Conservation (phyloP, 257 asterid species). For the Solanum chmielewskii region DNA sequence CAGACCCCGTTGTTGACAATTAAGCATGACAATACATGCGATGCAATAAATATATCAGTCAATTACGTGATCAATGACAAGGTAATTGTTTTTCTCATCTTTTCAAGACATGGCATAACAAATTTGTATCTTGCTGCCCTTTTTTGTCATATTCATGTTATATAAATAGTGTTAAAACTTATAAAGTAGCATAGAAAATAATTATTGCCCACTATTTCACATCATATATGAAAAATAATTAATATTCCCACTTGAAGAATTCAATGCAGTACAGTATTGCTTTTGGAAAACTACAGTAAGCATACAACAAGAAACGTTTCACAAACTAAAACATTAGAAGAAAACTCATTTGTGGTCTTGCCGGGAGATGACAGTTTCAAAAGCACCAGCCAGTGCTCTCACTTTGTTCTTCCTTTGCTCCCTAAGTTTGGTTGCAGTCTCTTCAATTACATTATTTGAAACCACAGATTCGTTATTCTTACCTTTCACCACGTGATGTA, state of each 20-base stretch:
- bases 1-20: no score
- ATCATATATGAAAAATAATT: not conserved
- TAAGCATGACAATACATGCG: no score
- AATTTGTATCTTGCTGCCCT: not conserved
- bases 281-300: not conserved
- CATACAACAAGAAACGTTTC: not conserved
- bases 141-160: not conserved
- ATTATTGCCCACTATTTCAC: not conserved
- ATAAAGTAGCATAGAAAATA: not conserved
- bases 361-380: slow-evolving; percentile 56
- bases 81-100: not conserved
- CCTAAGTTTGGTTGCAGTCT: slow-evolving; percentile 46
- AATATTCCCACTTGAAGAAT: not conserved
- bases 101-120: not conserved
- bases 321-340: not conserved
- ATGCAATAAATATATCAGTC: not conserved
- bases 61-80: not conserved
- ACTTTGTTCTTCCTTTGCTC: slow-evolving; percentile 68
- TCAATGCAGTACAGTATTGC: not conserved
- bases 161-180: not conserved
- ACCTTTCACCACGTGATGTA: slow-evolving; percentile 16
- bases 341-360: slow-evolving; percentile 37
- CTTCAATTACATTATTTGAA: slow-evolving; percentile 65
- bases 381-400: slow-evolving; percentile 78
- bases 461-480: slow-evolving; percentile 24